A percentile compares a stretch with the other conserved stretches of the same genome.
Evolutionary conservation across 495 filamentous ascomycete species (phyloP).

Genomic region (Jackrogersella minutella): DNA sequence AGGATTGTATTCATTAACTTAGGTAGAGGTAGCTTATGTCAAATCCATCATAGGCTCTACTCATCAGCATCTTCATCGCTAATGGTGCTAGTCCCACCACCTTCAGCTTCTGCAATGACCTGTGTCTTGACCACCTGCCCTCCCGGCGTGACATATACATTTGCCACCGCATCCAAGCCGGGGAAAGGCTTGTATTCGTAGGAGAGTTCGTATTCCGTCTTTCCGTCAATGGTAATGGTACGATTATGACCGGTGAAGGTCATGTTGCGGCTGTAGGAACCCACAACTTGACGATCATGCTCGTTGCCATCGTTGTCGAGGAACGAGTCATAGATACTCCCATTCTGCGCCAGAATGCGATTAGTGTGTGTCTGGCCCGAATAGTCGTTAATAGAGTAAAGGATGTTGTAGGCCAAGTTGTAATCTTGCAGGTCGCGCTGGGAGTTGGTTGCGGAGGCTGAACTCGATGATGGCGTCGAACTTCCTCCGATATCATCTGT

Average conservation of each 20-base stretch:
- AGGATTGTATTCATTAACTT: background rate
- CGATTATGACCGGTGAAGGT: constrained; percentile 61
- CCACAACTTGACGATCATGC: constrained; percentile 49
- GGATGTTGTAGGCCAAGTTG: constrained; percentile 53
- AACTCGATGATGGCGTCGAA: constrained; percentile 30
- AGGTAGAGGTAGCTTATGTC: background rate
- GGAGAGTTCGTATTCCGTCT: constrained; percentile 55
- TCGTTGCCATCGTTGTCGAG: constrained; percentile 62
- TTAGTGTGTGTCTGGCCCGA: constrained; percentile 62
- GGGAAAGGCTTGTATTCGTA: constrained; percentile 63
- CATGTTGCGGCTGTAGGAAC: constrained; percentile 60
- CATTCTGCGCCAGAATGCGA: constrained; percentile 62
- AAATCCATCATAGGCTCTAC: background rate
- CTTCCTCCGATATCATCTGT: constrained; percentile 42
- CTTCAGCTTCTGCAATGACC: constrained; percentile 59
- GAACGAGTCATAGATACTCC: constrained; percentile 58
- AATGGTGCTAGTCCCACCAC: constrained; percentile 59
- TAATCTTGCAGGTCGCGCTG: constrained; percentile 40
- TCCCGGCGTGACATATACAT: constrained; percentile 56
- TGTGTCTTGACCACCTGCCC: constrained; percentile 58
- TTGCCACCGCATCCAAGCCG: constrained; percentile 56
- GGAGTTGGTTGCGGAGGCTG: constrained; percentile 30
- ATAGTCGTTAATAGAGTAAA: constrained; percentile 66
- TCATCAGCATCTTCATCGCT: constrained; percentile 48
- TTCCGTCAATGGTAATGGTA: constrained; percentile 54